A percentile compares a stretch with the other conserved stretches of the same genome.
Evolutionary conservation across 2,329 filamentous ascomycete genomes (phyloP).

Genomic region (Amphichorda felina): DNA sequence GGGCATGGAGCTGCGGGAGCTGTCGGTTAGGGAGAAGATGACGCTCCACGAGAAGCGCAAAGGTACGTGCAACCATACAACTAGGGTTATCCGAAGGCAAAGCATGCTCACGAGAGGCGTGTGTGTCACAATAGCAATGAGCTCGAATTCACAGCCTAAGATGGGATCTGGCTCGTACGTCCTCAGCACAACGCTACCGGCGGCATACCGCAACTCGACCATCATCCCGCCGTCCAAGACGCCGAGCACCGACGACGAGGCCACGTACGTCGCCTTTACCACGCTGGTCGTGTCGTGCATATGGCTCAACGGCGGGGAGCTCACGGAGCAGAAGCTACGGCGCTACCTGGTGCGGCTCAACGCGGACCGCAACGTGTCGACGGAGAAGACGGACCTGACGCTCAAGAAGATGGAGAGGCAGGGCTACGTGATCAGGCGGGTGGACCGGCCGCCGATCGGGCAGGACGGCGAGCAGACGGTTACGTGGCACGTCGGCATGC

Average conservation of each 20-base stretch:
- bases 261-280: slow-evolving; percentile 72
- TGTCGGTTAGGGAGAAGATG: slow-evolving; percentile 70
- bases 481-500: slow-evolving; percentile 74
- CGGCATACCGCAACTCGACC: slow-evolving; percentile 49
- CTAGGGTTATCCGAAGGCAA: background rate
- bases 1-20: slow-evolving; percentile 85
- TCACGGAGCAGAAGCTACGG: slow-evolving; percentile 69
- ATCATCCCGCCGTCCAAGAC: slow-evolving; percentile 59
- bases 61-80: slow-evolving; percentile 32
- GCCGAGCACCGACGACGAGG: slow-evolving; percentile 55
- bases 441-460: slow-evolving; percentile 44
- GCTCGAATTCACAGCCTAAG: slow-evolving; percentile 36
- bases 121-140: slow-evolving; percentile 18
- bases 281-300: slow-evolving; percentile 71
- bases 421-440: slow-evolving; percentile 66
- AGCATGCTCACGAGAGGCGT: slow-evolving; percentile 4
- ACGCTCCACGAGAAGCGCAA: slow-evolving; percentile 67
- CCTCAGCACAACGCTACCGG: slow-evolving; percentile 60
- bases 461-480: slow-evolving; percentile 61
- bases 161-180: slow-evolving; percentile 62
- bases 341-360: slow-evolving; percentile 66
- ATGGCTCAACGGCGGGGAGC: slow-evolving; percentile 55
- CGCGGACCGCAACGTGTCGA: slow-evolving; percentile 60
- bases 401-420: slow-evolving; percentile 68
- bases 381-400: slow-evolving; percentile 64